Percentiles rank a stretch among this genome's conserved stretches.
Conservation (phyloP, 1,284 basidiomycete genomes). For the Ceratobasidium sp. region DNA sequence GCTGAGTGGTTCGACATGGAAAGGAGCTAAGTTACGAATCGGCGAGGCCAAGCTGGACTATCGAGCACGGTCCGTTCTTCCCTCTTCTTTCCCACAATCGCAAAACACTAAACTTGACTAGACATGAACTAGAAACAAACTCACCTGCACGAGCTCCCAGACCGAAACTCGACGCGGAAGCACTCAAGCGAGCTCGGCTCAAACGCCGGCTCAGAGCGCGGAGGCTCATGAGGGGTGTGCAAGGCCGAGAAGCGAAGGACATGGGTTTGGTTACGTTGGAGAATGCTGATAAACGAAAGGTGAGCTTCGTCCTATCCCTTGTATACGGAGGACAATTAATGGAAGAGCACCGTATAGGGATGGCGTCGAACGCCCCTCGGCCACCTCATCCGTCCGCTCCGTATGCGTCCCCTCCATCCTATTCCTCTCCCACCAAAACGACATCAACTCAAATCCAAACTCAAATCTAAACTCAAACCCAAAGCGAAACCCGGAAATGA, state of each 20-base stretch:
- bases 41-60: conserved; percentile 82
- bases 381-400: conserved; percentile 68
- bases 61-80: conserved; percentile 62
- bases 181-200: conserved; percentile 21
- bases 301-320: conserved; percentile 5
- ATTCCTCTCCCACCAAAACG: conserved; percentile 57
- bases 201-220: conserved; percentile 18
- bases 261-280: conserved; percentile 70
- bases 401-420: conserved; percentile 72
- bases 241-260: conserved; percentile 60
- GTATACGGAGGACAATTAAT: background rate
- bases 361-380: conserved; percentile 76
- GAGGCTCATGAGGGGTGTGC: conserved; percentile 7
- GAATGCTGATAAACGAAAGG: conserved; percentile 61
- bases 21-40: conserved; percentile 80
- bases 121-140: conserved; percentile 23
- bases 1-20: conserved; percentile 82
- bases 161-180: conserved; percentile 17
- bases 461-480: conserved; percentile 37
- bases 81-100: background rate
- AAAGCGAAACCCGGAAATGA: too few relatives aligned
- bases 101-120: conserved; percentile 4
- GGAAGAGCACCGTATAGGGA: conserved; percentile 48
- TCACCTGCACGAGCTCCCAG: background rate
- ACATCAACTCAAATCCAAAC: conserved; percentile 30